Conservation (phyloP, 169 alveolate species). For the Plasmodium adleri region DNA sequence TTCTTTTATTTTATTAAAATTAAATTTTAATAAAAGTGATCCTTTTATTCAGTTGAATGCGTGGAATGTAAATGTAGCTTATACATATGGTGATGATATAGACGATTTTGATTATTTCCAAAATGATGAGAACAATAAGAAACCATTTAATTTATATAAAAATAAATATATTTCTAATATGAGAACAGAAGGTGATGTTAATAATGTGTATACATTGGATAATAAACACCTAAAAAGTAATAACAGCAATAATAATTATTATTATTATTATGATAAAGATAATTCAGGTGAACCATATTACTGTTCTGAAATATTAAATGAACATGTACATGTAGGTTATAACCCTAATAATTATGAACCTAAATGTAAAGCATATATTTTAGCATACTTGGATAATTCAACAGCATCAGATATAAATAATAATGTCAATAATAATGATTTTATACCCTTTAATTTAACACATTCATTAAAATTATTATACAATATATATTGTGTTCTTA, state of each 20-base stretch:
- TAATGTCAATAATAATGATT: background rate
- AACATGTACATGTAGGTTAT: slow-evolving; percentile 75
- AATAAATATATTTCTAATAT: slow-evolving; percentile 28
- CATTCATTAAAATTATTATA: slow-evolving; percentile 40
- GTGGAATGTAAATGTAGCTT: slow-evolving; percentile 69
- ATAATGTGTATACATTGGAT: background rate
- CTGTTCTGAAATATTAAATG: slow-evolving; percentile 62
- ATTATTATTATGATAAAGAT: background rate
- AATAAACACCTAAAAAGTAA: background rate
- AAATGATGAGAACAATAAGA: slow-evolving; percentile 1
- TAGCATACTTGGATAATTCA: slow-evolving; percentile 45
- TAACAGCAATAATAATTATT: background rate
- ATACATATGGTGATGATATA: slow-evolving; percentile 74
- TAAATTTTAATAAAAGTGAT: slow-evolving; percentile 28
- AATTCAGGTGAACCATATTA: background rate
- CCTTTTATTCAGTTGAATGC: slow-evolving; percentile 44
- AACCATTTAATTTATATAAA: slow-evolving; percentile 16
- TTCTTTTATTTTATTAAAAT: slow-evolving; percentile 67
- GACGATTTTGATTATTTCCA: slow-evolving; percentile 55
- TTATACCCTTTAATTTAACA: slow-evolving; percentile 25
- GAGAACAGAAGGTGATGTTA: background rate
- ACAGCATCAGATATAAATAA: background rate
- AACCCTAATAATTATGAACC: slow-evolving; percentile 38
- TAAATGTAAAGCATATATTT: slow-evolving; percentile 19
- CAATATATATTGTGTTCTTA: slow-evolving; percentile 58